phyloP scores from a whole-genome alignment of 148 eudicot species.

The Talinum fruticosum region DNA sequence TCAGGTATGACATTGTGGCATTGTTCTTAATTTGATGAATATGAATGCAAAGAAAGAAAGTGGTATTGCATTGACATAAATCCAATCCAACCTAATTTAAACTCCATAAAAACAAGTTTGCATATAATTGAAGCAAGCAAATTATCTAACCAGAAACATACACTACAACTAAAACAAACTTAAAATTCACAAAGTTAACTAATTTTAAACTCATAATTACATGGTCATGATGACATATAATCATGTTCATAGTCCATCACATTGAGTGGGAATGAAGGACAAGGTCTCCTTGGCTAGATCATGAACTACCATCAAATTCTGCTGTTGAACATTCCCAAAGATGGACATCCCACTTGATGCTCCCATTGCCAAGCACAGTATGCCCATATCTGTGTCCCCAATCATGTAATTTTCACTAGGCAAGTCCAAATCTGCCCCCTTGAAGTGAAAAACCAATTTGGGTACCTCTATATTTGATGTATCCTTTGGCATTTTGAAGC shows the following conservation, averaged over 20 bases:
- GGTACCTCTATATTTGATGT: slow-evolving; percentile 46
- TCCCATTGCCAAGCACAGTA: slow-evolving; percentile 70
- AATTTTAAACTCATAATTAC: slow-evolving; percentile 1
- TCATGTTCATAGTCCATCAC: slow-evolving; percentile 47
- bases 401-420: slow-evolving; percentile 60
- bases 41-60: background rate
- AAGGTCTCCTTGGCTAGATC: slow-evolving; percentile 55
- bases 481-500: slow-evolving; percentile 53
- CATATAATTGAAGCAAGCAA: slow-evolving; percentile 13
- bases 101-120: slow-evolving; percentile 7
- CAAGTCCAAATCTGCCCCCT: slow-evolving; percentile 46
- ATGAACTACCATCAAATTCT: slow-evolving; percentile 58
- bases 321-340: slow-evolving; percentile 71
- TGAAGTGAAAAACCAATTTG: slow-evolving; percentile 50
- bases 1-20: no score
- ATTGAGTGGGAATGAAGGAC: slow-evolving; percentile 56
- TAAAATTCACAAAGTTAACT: background rate
- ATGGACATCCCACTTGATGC: slow-evolving; percentile 65
- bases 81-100: background rate
- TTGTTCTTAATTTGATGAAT: no score
- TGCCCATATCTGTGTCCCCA: slow-evolving; percentile 36
- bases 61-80: no score
- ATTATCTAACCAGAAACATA: slow-evolving; percentile 3
- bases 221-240: background rate
- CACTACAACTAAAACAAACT: background rate